phyloP scores from a whole-genome alignment of 2,329 filamentous ascomycete genomes.

The Neopestalotiopsis sp. region DNA sequence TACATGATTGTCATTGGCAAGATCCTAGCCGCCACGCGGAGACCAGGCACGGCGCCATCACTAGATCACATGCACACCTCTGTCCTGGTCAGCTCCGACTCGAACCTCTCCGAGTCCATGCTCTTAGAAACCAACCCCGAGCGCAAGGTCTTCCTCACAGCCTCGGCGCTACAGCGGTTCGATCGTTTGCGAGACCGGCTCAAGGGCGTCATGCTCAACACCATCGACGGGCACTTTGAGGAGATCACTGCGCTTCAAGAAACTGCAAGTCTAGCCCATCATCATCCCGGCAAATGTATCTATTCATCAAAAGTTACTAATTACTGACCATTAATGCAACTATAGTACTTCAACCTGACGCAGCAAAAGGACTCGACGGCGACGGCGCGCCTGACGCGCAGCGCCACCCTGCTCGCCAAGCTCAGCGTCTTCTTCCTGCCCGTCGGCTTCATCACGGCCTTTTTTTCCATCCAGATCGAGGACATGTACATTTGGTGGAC shows the following conservation, averaged over 20 bases:
- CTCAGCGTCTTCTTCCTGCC: conserved; percentile 78
- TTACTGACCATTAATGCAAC: too few relatives aligned
- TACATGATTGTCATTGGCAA: conserved; percentile 66
- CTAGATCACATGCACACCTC: conserved; percentile 15
- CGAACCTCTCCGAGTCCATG: conserved; percentile 9
- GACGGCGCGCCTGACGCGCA: conserved; percentile 73
- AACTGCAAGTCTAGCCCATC: conserved; percentile 54
- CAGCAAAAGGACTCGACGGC: conserved; percentile 76
- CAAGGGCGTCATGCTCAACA: conserved; percentile 64
- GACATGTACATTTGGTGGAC: conserved; percentile 64
- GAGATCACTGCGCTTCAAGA: conserved; percentile 75
- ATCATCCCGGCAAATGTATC: not conserved
- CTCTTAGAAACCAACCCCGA: not conserved
- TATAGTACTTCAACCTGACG: conserved; percentile 78
- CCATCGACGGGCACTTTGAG: conserved; percentile 67
- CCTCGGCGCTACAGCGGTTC: conserved; percentile 62
- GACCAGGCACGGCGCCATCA: conserved; percentile 8
- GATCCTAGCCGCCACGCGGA: conserved; percentile 51
- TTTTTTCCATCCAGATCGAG: conserved; percentile 72
- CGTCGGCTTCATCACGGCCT: conserved; percentile 75
- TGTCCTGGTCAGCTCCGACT: conserved; percentile 5
- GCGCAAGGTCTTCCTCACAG: conserved; percentile 39
- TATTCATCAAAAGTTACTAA: conserved; percentile 20
- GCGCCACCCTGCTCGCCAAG: conserved; percentile 76
- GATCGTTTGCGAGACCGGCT: conserved; percentile 64